Evolutionary conservation across 352 stramenopile genomes (phyloP).

Genomic region (Phytopythium helicoides): DNA sequence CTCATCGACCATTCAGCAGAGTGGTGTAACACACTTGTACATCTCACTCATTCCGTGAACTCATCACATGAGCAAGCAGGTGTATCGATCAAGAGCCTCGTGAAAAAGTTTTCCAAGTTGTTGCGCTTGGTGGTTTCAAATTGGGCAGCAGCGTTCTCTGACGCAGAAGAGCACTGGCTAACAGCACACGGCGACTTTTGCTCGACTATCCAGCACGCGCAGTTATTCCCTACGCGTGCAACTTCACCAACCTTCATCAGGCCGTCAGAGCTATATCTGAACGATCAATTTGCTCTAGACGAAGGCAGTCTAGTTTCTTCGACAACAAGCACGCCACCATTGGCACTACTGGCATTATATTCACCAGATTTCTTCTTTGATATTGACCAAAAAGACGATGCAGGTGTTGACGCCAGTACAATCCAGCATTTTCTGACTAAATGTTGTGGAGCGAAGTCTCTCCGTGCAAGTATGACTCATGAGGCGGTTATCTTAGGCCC

Average conservation of each 20-base stretch:
- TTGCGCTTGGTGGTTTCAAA: conserved; percentile 18
- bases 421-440: conserved; percentile 32
- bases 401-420: conserved; percentile 13
- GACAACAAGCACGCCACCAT: conserved; percentile 2
- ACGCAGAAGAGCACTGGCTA: background rate
- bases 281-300: conserved; percentile 55
- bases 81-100: background rate
- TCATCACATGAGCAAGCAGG: conserved; percentile 12
- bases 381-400: conserved; percentile 1
- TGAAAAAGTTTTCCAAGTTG: conserved; percentile 30
- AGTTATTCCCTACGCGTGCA: background rate
- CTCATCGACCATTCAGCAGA: conserved; percentile 19
- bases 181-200: background rate
- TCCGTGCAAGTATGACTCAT: conserved; percentile 40
- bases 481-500: conserved; percentile 51
- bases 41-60: conserved; percentile 5
- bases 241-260: background rate
- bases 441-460: conserved; percentile 49
- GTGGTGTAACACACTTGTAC: conserved; percentile 33
- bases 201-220: conserved; percentile 1
- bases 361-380: conserved; percentile 43
- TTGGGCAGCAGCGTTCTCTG: conserved; percentile 22
- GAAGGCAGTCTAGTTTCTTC: conserved; percentile 19
- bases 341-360: conserved; percentile 57
- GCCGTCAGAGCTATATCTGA: conserved; percentile 49